phyloP scores from a whole-genome alignment of 1,284 basidiomycete genomes.

The Cryptococcus hybrid region DNA sequence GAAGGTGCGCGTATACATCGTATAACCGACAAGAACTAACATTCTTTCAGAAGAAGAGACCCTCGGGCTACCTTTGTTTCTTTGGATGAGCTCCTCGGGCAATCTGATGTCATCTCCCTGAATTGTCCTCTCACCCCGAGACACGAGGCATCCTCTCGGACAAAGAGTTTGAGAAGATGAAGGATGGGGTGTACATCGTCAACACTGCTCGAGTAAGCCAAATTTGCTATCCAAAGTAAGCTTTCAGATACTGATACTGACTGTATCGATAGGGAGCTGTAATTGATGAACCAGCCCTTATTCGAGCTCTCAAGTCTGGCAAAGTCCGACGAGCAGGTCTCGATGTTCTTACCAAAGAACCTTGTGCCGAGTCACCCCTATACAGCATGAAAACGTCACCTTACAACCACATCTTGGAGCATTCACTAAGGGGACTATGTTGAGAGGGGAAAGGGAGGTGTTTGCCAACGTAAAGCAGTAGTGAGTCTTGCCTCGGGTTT shows the following conservation, averaged over 20 bases:
- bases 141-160: conserved; percentile 35
- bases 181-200: conserved; percentile 42
- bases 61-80: conserved; percentile 26
- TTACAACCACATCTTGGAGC: conserved; percentile 32
- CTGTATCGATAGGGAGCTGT: conserved; percentile 20
- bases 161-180: conserved; percentile 40
- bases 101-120: conserved; percentile 36
- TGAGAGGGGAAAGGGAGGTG: conserved; percentile 17
- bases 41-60: conserved; percentile 19
- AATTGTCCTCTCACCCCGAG: conserved; percentile 34
- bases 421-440: conserved; percentile 20
- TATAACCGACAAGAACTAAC: neutral
- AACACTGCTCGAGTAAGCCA: conserved; percentile 37
- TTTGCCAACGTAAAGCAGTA: conserved; percentile 24
- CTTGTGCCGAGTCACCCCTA: conserved; percentile 11
- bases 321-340: conserved; percentile 38
- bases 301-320: conserved; percentile 37
- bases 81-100: conserved; percentile 38
- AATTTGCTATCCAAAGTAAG: neutral
- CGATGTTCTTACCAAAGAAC: conserved; percentile 40
- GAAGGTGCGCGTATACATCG: conserved; percentile 8
- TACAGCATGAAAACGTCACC: conserved; percentile 18
- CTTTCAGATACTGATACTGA: neutral
- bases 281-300: conserved; percentile 42
- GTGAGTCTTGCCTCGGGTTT: conserved; percentile 10